These are phyloP conservation scores for Paraconiothyrium brasiliense DNA, from an alignment of 2,329 filamentous ascomycete species.

Conservation along the genomic window DNA sequence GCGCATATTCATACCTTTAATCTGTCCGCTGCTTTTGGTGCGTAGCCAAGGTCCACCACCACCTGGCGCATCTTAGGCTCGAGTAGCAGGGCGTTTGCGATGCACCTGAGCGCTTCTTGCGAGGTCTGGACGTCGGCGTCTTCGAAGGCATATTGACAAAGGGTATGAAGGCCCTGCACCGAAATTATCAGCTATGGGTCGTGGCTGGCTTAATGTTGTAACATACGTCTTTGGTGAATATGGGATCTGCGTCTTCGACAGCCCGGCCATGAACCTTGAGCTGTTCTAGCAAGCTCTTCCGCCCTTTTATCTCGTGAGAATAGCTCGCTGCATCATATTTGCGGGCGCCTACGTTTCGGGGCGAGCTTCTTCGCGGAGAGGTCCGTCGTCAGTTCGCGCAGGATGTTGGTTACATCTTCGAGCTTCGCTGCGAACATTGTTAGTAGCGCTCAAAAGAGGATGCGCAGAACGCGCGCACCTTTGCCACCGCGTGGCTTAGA, in stretches of 20 bases:
- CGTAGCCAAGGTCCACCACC: constrained; percentile 76
- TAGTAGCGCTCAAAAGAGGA: background rate
- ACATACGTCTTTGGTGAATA: constrained; percentile 80
- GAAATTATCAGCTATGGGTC: constrained; percentile 20
- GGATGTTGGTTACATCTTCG: constrained; percentile 70
- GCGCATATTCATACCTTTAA: constrained; percentile 64
- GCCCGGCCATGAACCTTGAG: constrained; percentile 83
- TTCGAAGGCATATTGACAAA: constrained; percentile 78
- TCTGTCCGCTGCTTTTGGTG: constrained; percentile 72
- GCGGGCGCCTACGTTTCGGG: constrained; percentile 64
- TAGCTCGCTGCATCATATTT: background rate
- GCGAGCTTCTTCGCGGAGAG: constrained; percentile 67
- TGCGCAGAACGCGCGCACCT: constrained; percentile 21
- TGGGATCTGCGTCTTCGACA: constrained; percentile 76
- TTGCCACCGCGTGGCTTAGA: constrained; percentile 29
- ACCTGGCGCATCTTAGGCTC: constrained; percentile 73
- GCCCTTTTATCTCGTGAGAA: constrained; percentile 60
- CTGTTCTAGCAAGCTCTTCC: constrained; percentile 65
- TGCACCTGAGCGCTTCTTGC: constrained; percentile 78
- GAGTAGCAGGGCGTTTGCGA: constrained; percentile 85
- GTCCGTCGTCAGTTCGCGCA: constrained; percentile 70
- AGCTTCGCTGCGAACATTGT: constrained; percentile 65
- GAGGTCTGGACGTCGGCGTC: constrained; percentile 67
- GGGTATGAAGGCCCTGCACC: constrained; percentile 74
- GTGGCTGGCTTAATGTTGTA: background rate